Conservation (phyloP, 176 grass and related monocot species). For the Saccharum spontaneum region DNA sequence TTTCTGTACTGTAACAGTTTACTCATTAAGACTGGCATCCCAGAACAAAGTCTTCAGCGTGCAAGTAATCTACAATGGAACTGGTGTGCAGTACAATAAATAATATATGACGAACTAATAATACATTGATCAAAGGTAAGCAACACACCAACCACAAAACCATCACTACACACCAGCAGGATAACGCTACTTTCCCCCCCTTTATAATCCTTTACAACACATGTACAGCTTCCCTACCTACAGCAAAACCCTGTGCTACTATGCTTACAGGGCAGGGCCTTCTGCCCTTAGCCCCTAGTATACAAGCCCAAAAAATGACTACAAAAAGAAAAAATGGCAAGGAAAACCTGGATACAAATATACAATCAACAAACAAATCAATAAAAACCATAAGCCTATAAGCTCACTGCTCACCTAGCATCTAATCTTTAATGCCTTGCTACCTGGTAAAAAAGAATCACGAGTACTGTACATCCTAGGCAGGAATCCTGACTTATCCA, state of each 20-base stretch:
- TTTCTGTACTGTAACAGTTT: not conserved
- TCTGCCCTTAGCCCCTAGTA: conserved; percentile 44
- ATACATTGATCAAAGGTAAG: conserved; percentile 3
- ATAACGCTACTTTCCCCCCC: conserved; percentile 13
- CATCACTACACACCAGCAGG: conserved; percentile 26
- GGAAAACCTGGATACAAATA: conserved; percentile 43
- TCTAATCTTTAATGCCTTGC: conserved; percentile 43
- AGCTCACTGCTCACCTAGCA: conserved; percentile 44
- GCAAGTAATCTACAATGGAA: not conserved
- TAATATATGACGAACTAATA: not conserved
- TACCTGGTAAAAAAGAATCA: conserved; percentile 57
- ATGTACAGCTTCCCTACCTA: conserved; percentile 49
- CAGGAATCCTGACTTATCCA: conserved; percentile 53
- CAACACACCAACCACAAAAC: conserved; percentile 2
- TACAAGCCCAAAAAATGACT: conserved; percentile 41
- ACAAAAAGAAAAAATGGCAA: conserved; percentile 4
- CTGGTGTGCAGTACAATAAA: conserved; percentile 12
- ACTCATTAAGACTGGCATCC: not conserved
- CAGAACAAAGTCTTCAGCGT: not conserved
- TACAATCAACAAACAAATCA: conserved; percentile 62
- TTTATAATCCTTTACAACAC: conserved; percentile 49
- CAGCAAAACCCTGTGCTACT: conserved; percentile 31
- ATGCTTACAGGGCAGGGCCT: conserved; percentile 34
- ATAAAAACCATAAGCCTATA: conserved; percentile 54
- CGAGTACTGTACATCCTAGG: conserved; percentile 47